These are phyloP conservation scores for Daldinia caldariorum DNA, from an alignment of 495 filamentous ascomycete genomes.

Conservation along the genomic window DNA sequence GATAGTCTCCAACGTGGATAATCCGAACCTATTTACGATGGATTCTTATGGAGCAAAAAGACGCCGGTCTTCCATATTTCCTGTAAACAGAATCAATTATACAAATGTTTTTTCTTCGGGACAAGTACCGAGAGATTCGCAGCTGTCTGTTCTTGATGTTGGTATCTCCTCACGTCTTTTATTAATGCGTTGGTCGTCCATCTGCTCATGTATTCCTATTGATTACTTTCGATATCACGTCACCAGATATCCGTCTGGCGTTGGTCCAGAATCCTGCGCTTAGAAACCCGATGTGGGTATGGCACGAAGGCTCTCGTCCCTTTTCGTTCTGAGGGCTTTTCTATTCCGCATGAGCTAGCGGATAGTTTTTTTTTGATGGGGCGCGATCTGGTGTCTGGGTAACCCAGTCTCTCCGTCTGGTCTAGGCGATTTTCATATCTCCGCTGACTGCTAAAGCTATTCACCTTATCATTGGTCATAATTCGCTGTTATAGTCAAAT, in stretches of 20 bases:
- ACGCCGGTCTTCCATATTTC: background rate
- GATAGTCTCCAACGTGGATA: background rate
- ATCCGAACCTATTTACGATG: background rate
- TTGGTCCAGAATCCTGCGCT: constrained; percentile 18
- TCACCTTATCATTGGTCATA: constrained; percentile 44
- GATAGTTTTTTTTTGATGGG: constrained; percentile 36
- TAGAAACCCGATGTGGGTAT: background rate
- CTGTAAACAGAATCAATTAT: background rate
- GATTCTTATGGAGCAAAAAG: background rate
- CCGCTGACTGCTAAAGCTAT: constrained; percentile 35
- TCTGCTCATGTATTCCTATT: constrained; percentile 6
- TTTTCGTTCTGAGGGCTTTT: constrained; percentile 12
- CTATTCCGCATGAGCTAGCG: constrained; percentile 15
- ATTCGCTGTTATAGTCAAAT: constrained; percentile 44
- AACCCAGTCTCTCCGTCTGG: constrained; percentile 23
- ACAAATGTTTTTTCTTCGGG: background rate
- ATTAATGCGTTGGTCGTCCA: constrained; percentile 2
- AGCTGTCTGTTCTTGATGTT: constrained; percentile 17
- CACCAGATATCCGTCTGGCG: constrained; percentile 9
- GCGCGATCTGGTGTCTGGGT: constrained; percentile 22
- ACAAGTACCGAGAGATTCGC: constrained; percentile 4
- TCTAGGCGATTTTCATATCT: constrained; percentile 48
- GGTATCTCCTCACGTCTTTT: background rate
- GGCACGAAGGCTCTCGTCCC: constrained; percentile 25
- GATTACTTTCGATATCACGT: constrained; percentile 21